Evolutionary conservation across 164 flowering plant genomes (phyloP).

Genomic region (Warburgia ugandensis): DNA sequence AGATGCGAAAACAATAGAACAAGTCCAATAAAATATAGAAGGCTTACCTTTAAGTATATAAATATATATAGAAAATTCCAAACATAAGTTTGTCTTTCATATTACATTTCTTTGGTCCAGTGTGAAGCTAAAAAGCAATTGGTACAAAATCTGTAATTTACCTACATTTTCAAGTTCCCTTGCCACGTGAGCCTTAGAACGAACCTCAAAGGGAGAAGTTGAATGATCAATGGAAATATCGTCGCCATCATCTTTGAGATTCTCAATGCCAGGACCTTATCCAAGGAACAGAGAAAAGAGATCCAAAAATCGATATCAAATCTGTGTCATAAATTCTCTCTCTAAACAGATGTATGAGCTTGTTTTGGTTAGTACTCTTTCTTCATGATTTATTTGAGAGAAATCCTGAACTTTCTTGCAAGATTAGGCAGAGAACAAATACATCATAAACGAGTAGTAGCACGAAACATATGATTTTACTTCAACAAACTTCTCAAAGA

Average conservation of each 20-base stretch:
- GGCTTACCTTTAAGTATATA: no score
- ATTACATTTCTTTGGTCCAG: neutral
- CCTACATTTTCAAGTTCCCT: constrained; percentile 88
- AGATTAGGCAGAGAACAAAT: constrained; percentile 4
- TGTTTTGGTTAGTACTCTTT: constrained; percentile 24
- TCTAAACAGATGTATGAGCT: neutral
- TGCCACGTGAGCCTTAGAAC: constrained; percentile 21
- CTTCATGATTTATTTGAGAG: constrained; percentile 19
- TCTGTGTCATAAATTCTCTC: no score
- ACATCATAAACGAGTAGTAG: neutral
- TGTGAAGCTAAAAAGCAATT: neutral
- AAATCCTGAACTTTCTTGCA: constrained; percentile 33
- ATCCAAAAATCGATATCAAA: neutral
- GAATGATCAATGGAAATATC: constrained; percentile 10
- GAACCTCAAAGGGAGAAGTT: constrained; percentile 16
- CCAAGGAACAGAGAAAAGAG: constrained; percentile 1
- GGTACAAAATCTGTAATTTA: constrained; percentile 7
- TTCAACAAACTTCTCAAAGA: neutral
- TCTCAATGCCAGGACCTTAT: constrained; percentile 27
- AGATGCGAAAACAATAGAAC: no score
- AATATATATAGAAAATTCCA: no score
- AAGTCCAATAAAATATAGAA: no score
- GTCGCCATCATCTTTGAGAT: constrained; percentile 12
- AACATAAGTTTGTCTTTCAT: neutral
- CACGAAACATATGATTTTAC: neutral